Evolutionary conservation across 2,329 filamentous ascomycete species (phyloP), one percentile per base, ranked within the genome.

Genomic region (Diaporthe nobilis): DNA sequence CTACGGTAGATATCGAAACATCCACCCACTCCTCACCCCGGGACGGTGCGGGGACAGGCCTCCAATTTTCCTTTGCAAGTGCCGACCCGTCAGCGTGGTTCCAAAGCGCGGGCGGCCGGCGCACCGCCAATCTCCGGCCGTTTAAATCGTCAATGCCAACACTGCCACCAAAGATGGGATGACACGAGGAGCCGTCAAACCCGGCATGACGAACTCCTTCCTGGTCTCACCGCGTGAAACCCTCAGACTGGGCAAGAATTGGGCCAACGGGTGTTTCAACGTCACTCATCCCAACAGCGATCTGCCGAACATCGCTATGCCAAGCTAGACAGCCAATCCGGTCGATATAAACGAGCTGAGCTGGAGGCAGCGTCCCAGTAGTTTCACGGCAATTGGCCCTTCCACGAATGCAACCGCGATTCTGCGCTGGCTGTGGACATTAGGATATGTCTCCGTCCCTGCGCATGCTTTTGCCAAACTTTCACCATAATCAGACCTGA

Each of bases 81-180:
- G 71, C 58, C 71, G 71, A 73, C 71, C 71, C 71, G 71, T 72
- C 42, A 60, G 22, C 15, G 34, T 42, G 58, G 71, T 57, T 73
- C 58, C 34, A 55, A 34, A 42, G 49, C n/a, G 49, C 49, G 65
- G 65, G 61, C 61, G n/a, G 10, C 61, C 61, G 61, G 61, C 61
- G 22, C 20, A 44, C 63, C 31, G 31, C 44, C 44, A 65, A 51
- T 67, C 22, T 67, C 63, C 63, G 63, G 49, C 71, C 57, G 44
- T 61, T 65, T 31, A 42, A 20, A 47, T 63, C 34, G 51, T 51
- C 58, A 39, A 60, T 53, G 58, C 60, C 71, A 55, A 28, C 34
- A 37, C n/a, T 53, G 65, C 25, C 49, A 42, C 34, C 65, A 22
- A 22, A 65, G 37, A 65, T 73, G 60, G 47, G 47, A 65, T 47